Evolutionary conservation across 306 rosid species (phyloP).

Genomic region (Parietaria judaica): DNA sequence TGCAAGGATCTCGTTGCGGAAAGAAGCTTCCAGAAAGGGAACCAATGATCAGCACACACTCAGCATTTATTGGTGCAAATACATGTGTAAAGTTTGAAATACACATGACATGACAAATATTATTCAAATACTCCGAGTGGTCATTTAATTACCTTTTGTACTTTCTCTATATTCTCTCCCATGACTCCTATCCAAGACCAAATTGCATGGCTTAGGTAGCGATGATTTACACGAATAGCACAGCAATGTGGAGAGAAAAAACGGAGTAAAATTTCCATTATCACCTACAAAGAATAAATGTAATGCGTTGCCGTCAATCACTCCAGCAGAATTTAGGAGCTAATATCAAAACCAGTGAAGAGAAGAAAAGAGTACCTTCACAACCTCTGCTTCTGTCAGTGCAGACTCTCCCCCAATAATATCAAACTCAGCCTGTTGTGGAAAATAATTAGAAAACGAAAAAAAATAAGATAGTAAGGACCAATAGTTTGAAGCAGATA

Average conservation of each 20-base stretch:
- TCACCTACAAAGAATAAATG: constrained; percentile 60
- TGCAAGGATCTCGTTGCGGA: constrained; percentile 87
- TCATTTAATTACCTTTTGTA: constrained; percentile 81
- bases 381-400: constrained; percentile 82
- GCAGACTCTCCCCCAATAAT: constrained; percentile 80
- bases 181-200: constrained; percentile 94
- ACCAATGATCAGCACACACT: constrained; percentile 26
- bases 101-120: no score
- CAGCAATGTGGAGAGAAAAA: constrained; percentile 57
- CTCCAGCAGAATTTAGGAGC: no score
- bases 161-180: constrained; percentile 75
- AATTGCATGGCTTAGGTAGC: constrained; percentile 68
- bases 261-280: constrained; percentile 58
- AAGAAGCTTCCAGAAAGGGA: constrained; percentile 60
- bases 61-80: constrained; percentile 9
- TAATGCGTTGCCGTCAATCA: no score
- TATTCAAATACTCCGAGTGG: no score
- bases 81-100: no score
- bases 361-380: constrained; percentile 52
- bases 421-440: constrained; percentile 85
- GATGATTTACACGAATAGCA: constrained; percentile 86
- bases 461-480: background rate
- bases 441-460: constrained; percentile 14
- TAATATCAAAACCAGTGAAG: background rate
- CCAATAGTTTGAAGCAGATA: constrained; percentile 5